Base-by-base conservation (phyloP, 2,329 filamentous ascomycete genomes). In the Diplodia mutila region DNA sequence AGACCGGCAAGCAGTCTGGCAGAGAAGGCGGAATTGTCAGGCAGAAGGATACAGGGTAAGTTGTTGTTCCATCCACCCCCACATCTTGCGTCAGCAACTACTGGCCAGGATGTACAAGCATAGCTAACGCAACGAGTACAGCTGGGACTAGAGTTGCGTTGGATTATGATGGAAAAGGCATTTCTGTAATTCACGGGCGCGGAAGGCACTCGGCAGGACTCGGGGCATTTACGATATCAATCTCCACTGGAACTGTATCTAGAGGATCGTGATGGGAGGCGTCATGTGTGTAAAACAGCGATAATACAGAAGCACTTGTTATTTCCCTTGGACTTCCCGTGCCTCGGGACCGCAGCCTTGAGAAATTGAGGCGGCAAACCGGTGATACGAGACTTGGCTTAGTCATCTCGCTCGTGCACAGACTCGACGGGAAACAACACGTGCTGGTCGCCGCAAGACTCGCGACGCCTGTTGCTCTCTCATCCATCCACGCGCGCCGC, bases 11-110 rank as follows among this genome's bases (percentile, higher is more conserved):
- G 80, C 87, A 94, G 77, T 87, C 82, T 39, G 89, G 89, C 3
- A 78, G 84, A n/a, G 83, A 87, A 68, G 90, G 87, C 57, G 88
- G 85, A 53, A 89, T 94, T 69, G 81, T 89, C 65, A 85, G 92
- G 77, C 90, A 93, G 80, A 94, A 92, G 81, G 90, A 94, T 71
- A 88, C 87, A 71, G 91, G 91, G 90, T 93, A 82, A 82, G 88
- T 66, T 34, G n/a, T n/a, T n/a, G n/a, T n/a, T n/a, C n/a, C n/a
- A 54, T 6, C 42, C 16, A 39, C 4, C 46, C 8, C 29, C 11
- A 25, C 27, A 25, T 12, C 21, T 29, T 4, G n/a, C 23, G 3
- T n/a, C 46, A 32, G 29, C 46, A n/a, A 32, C 18, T 4, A 16
- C 11, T 16, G 27, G 18, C 8, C 37, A 12, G 37, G 25, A 2